These are phyloP conservation scores for Platanus orientalis DNA, from an alignment of 164 flowering plant genomes.

Conservation along the genomic window DNA sequence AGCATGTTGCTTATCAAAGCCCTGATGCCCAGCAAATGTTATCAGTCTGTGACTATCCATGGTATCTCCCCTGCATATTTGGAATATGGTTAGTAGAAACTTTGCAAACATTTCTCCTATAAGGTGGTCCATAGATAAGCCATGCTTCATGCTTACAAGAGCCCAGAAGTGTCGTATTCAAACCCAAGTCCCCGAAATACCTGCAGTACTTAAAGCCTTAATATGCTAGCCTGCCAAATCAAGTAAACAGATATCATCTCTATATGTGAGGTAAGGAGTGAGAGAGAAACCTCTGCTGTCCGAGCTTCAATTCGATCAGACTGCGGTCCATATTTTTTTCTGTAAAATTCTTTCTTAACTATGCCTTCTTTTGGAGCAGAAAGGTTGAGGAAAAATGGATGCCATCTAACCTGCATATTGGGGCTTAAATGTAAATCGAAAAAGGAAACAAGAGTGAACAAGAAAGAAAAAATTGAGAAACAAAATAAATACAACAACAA, in stretches of 20 bases:
- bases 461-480: neutral
- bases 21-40: conserved; percentile 67
- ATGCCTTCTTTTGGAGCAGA: conserved; percentile 82
- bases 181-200: conserved; percentile 54
- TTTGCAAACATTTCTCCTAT: neutral
- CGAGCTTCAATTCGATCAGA: conserved; percentile 39
- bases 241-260: neutral
- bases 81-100: conserved; percentile 1
- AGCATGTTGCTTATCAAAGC: conserved; percentile 71
- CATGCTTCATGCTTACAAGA: conserved; percentile 52
- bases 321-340: conserved; percentile 61
- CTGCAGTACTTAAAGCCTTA: conserved; percentile 36
- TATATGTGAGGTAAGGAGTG: neutral
- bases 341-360: conserved; percentile 50
- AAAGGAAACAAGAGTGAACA: neutral
- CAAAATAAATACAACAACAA: neutral
- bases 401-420: conserved; percentile 68
- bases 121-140: neutral
- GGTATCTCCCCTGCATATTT: conserved; percentile 69
- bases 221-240: neutral
- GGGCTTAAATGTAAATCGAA: neutral
- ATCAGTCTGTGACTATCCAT: conserved; percentile 88
- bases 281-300: conserved; percentile 68
- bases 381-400: conserved; percentile 77
- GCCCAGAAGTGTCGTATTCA: conserved; percentile 63